These are phyloP conservation scores for Akanthomyces dipterigenus DNA, from an alignment of 2,329 filamentous ascomycete genomes.

Conservation along the genomic window DNA sequence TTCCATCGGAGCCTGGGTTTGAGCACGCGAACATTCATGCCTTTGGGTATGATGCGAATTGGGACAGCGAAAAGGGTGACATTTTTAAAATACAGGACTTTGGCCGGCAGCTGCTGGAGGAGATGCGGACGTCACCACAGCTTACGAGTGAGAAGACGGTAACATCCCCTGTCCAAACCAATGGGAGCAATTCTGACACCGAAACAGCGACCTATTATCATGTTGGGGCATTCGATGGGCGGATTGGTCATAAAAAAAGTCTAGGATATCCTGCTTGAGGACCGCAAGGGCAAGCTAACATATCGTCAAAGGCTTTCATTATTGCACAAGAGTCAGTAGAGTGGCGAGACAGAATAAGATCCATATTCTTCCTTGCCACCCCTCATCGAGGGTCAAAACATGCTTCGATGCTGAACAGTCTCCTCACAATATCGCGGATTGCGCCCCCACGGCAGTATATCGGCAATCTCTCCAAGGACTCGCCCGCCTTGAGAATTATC, in stretches of 20 bases:
- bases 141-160: constrained; percentile 10
- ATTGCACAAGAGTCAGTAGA: constrained; percentile 15
- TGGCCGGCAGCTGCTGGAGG: constrained; percentile 21
- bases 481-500: constrained; percentile 21
- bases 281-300: too few species aligned
- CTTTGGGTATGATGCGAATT: constrained; percentile 28
- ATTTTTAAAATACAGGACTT: constrained; percentile 25
- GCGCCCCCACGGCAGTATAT: constrained; percentile 20
- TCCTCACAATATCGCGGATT: constrained; percentile 16
- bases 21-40: constrained; percentile 22
- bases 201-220: constrained; percentile 19
- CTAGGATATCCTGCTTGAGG: background rate
- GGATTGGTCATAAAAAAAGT: constrained; percentile 29
- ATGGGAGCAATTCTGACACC: background rate
- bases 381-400: constrained; percentile 28
- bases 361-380: constrained; percentile 29
- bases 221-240: constrained; percentile 25
- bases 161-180: background rate
- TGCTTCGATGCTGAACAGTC: constrained; percentile 20
- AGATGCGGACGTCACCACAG: constrained; percentile 21
- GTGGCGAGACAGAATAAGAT: constrained; percentile 16
- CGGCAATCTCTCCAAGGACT: constrained; percentile 18
- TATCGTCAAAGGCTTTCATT: constrained; percentile 15
- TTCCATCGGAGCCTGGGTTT: constrained; percentile 28
- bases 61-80: constrained; percentile 19